Evolutionary conservation across 345 rosid genomes (phyloP).

Genomic region (Sisymbrium altissimum): DNA sequence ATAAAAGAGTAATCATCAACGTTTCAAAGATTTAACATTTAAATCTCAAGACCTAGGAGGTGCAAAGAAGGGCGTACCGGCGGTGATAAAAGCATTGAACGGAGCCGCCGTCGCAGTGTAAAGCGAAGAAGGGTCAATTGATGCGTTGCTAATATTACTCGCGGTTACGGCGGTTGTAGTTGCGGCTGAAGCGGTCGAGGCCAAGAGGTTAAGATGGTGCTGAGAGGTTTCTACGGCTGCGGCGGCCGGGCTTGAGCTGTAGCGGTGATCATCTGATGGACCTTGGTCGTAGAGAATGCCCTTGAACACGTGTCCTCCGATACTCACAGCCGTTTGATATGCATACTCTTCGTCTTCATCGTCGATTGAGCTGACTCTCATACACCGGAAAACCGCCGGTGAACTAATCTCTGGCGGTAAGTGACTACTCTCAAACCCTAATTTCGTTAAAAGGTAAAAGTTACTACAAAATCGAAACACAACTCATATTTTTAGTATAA

Average conservation of each 20-base stretch:
- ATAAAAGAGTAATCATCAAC: conserved; percentile 6
- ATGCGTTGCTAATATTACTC: conserved; percentile 6
- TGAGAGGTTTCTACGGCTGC: conserved; percentile 36
- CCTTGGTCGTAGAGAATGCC: conserved; percentile 83
- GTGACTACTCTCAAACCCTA: conserved; percentile 57
- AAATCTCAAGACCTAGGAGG: conserved; percentile 59
- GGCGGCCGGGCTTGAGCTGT: conserved; percentile 19
- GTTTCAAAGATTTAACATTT: neutral
- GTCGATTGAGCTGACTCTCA: conserved; percentile 50
- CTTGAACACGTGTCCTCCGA: conserved; percentile 70
- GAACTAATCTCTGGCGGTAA: conserved; percentile 56
- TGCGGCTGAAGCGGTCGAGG: conserved; percentile 42
- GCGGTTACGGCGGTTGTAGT: conserved; percentile 30
- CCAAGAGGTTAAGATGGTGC: conserved; percentile 39
- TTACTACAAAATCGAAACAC: neutral
- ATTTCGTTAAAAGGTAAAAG: neutral
- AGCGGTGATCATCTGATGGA: conserved; percentile 39
- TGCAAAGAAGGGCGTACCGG: conserved; percentile 82
- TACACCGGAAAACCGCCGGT: conserved; percentile 55
- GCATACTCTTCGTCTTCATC: conserved; percentile 55
- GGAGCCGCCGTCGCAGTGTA: conserved; percentile 57
- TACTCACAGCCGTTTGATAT: conserved; percentile 70
- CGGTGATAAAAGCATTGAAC: conserved; percentile 62
- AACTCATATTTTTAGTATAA: neutral
- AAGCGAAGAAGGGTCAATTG: conserved; percentile 27